These are phyloP conservation scores for Paxillus involutus DNA, from an alignment of 768 basidiomycete species.

Conservation along the genomic window DNA sequence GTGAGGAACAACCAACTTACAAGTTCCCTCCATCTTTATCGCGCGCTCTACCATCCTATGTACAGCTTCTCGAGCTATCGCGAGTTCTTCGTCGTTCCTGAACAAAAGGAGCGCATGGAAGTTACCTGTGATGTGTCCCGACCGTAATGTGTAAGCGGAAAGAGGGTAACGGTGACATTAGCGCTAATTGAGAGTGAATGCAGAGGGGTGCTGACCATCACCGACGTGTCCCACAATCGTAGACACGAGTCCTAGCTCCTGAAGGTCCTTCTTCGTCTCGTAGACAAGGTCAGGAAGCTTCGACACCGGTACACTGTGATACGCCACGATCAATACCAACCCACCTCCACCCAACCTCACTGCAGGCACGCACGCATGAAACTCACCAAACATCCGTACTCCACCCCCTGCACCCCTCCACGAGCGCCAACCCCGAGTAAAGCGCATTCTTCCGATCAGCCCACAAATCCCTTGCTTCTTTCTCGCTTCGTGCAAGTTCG, in stretches of 20 bases:
- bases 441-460: constrained; percentile 67
- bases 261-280: constrained; percentile 73
- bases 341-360: neutral
- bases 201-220: constrained; percentile 46
- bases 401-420: constrained; percentile 60
- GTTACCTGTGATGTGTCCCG: constrained; percentile 34
- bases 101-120: constrained; percentile 58
- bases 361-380: neutral
- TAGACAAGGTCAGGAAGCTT: constrained; percentile 61
- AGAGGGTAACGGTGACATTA: too few relatives aligned
- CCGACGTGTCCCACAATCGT: constrained; percentile 78
- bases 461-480: constrained; percentile 77
- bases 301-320: constrained; percentile 57
- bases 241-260: constrained; percentile 51
- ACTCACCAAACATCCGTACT: constrained; percentile 75
- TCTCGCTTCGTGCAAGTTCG: constrained; percentile 57
- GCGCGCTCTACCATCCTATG: constrained; percentile 67
- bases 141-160: neutral
- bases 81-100: constrained; percentile 52
- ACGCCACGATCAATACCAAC: too few relatives aligned
- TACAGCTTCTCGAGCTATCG: constrained; percentile 43
- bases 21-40: constrained; percentile 72
- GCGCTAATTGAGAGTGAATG: neutral
- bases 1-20: constrained; percentile 35
- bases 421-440: constrained; percentile 53